These are phyloP conservation scores for Ajuga chamaepitys DNA, from an alignment of 257 asterid genomes.

Conservation along the genomic window DNA sequence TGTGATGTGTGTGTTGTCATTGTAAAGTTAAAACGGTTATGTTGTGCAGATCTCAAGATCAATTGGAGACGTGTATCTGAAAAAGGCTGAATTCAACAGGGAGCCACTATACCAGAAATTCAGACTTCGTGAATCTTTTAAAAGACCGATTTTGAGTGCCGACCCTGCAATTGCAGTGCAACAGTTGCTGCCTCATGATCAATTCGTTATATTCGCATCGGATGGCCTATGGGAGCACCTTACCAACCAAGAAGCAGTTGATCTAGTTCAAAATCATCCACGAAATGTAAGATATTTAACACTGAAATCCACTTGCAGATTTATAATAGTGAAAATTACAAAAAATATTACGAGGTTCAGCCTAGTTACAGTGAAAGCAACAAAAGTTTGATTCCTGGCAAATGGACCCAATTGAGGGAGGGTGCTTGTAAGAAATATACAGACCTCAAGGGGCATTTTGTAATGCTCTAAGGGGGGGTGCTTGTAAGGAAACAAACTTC, in stretches of 20 bases:
- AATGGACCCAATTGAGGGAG: too few species aligned
- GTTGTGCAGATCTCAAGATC: conserved; percentile 48
- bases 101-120: conserved; percentile 61
- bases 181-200: conserved; percentile 60
- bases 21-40: neutral
- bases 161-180: conserved; percentile 51
- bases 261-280: conserved; percentile 53
- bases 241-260: conserved; percentile 64
- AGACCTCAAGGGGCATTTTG: too few species aligned
- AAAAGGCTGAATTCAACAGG: conserved; percentile 55
- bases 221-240: conserved; percentile 81
- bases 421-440: too few species aligned
- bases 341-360: too few species aligned
- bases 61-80: conserved; percentile 61
- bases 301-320: neutral
- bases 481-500: too few species aligned
- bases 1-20: too few species aligned
- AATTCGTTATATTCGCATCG: conserved; percentile 58
- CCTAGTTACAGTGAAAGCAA: too few species aligned
- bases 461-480: too few species aligned
- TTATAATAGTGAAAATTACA: neutral
- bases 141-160: conserved; percentile 55
- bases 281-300: conserved; percentile 42
- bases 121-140: conserved; percentile 60
- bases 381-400: too few species aligned